Evolutionary conservation across 495 filamentous ascomycete species (phyloP), one percentile per base, ranked within the genome.

Genomic region (Aspergillus ellipticus): DNA sequence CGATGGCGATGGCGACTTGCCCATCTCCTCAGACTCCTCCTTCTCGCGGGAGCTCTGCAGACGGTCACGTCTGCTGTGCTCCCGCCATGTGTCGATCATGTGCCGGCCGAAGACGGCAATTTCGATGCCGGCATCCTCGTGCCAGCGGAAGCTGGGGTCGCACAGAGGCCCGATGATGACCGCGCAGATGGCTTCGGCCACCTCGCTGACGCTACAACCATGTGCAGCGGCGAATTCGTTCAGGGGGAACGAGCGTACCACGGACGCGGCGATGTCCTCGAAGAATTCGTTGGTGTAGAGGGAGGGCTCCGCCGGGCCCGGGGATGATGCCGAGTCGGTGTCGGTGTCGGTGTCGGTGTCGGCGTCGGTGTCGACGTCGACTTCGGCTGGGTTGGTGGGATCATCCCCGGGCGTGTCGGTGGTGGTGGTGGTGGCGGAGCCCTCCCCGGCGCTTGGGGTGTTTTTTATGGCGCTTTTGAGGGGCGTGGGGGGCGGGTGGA

Each of bases 201-300:
- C 58, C 5, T 67, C 48, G 2, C 19, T 33, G 1, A 28, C n/a
- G 13, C 8, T 33, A 45, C 68, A 68, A 6, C 42, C 21, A 22
- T 67, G 57, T 13, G 22, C 15, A 7, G 54, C 24, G 3, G 66
- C 64, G 33, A 68, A 68, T 3, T 35, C 35, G 10, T 48, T 17
- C 17, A 62, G 52, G 2, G 66, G 66, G 26, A 71, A 71, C 15
- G 13, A 35, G 10, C 42, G 11, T 13, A 22, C 39, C 15, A 68
- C 58, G 0, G 43, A 53, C 0, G 28, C 21, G 13, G 58, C 62
- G 55, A 69, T 51, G 42, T 60, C 53, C 7, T 42, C 31, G 24
- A 69, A 69, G 49, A 69, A 65, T 8, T 48, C 16, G 48, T 54
- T 52, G 1, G 57, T 65, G 21, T 55, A 63, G 7, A 54, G 48